Evolutionary conservation across 768 basidiomycete genomes (phyloP), one percentile per base, ranked within the genome.

Genomic region (Macrolepiota fuliginosa): DNA sequence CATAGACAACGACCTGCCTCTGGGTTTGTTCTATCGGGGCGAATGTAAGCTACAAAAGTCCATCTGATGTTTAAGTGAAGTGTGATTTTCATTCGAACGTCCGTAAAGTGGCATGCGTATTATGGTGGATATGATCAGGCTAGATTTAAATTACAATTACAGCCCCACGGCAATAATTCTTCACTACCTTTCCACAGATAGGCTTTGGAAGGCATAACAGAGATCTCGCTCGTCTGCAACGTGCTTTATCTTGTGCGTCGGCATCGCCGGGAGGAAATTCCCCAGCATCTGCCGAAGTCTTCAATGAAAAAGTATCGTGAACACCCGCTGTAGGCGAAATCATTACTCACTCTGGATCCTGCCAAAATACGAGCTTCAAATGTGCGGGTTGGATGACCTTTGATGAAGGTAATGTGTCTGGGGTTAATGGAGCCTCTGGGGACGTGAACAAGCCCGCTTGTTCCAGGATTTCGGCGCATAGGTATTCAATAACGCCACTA

Each of bases 401-500:
- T 17, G 56, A 47, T 3, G 12, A 32, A 7, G 35, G 45, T 45
- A 39, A 17, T n/a, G 50, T 3, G 7, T 32, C 42, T 10, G 42
- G 17, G 19, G n/a, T 12, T 42, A n/a, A 45, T 45, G 39, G 25
- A 15, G 24, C n/a, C 22, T 54, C 53, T 10, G 53, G 53, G 29
- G 57, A 58, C 15, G 32, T 58, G 46, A 58, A 9, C 32, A 37
- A 58, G 46, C 92, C 92, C 57, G 92, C 91, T 49, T 94, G 79
- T 74, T 94, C 92, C 56, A 94, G 83, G 69, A 95, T 87, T 74
- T 95, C 93, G 29, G 92, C 93, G 5, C 87, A 83, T 39, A 95
- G 83, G 73, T 95, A 94, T 74, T 94, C 93, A 27, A 94, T 82
- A 58, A 94, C 92, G 55, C 90, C 90, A 61, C 91, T 87, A 61